Conservation (phyloP, 495 filamentous ascomycete species). For the Zalerion maritima region DNA sequence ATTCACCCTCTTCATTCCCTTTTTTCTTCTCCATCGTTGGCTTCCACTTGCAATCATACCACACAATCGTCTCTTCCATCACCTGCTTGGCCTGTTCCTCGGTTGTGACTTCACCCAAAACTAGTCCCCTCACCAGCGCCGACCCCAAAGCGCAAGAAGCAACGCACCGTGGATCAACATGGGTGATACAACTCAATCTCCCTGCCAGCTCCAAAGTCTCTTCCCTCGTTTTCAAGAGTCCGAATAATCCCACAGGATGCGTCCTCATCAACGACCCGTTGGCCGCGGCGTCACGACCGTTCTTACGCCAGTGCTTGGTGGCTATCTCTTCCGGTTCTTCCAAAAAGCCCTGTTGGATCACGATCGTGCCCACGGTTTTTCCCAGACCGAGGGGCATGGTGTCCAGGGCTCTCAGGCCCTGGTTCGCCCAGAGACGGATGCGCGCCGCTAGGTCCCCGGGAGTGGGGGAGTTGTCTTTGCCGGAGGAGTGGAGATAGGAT, state of each 20-base stretch:
- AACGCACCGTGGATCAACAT: conserved; percentile 32
- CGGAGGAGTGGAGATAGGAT: conserved; percentile 21
- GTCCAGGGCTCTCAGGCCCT: conserved; percentile 24
- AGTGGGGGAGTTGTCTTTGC: conserved; percentile 6
- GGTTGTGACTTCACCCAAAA: conserved; percentile 22
- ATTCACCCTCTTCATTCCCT: conserved; percentile 3
- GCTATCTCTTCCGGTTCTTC: conserved; percentile 16
- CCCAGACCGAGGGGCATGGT: conserved; percentile 29
- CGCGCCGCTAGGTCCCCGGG: conserved; percentile 29
- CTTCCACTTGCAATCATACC: conserved; percentile 8
- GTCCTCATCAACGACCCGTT: conserved; percentile 37
- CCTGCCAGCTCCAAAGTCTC: conserved; percentile 19
- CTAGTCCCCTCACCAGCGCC: conserved; percentile 24
- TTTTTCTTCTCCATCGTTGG: conserved; percentile 4
- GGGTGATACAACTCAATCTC: conserved; percentile 20
- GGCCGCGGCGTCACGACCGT: conserved; percentile 18
- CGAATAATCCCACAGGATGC: conserved; percentile 27
- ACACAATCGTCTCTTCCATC: conserved; percentile 11
- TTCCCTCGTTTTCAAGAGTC: conserved; percentile 13
- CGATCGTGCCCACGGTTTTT: conserved; percentile 19
- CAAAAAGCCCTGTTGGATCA: conserved; percentile 15
- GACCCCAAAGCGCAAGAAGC: conserved; percentile 26
- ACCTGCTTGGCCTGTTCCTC: conserved; percentile 21
- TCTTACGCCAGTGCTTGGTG: conserved; percentile 19
- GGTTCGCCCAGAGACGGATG: conserved; percentile 23